Percentiles rank a stretch among this genome's conserved stretches.
Conservation (phyloP, 805 yeast species). For the Cyberlindnera bimundalis region DNA sequence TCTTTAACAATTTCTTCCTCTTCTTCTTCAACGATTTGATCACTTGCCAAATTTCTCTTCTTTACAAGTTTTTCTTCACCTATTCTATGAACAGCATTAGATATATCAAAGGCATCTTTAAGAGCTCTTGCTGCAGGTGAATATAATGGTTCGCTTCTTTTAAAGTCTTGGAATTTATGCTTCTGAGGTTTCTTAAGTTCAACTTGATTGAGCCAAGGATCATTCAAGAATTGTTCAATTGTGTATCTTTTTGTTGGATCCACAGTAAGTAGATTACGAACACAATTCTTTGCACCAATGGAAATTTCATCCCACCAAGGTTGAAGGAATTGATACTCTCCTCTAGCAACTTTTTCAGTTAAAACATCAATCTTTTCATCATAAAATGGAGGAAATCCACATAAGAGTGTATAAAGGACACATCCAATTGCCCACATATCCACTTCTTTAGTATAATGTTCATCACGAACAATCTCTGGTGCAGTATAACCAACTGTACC, state of each 20-base stretch:
- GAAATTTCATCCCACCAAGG: slow-evolving; percentile 93
- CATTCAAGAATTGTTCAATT: slow-evolving; percentile 60
- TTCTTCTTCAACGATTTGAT: slow-evolving; percentile 26
- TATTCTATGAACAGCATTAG: slow-evolving; percentile 76
- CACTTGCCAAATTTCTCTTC: slow-evolving; percentile 7
- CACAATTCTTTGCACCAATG: slow-evolving; percentile 65
- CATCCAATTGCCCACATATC: slow-evolving; percentile 99
- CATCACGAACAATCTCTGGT: slow-evolving; percentile 95
- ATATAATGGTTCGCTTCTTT: slow-evolving; percentile 33
- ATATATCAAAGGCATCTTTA: slow-evolving; percentile 82
- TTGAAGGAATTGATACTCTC: slow-evolving; percentile 66
- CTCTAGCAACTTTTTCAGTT: slow-evolving; percentile 65
- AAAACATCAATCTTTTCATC: slow-evolving; percentile 63
- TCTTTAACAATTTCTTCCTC: slow-evolving; percentile 20
- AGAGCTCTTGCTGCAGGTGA: slow-evolving; percentile 78
- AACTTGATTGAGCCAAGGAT: slow-evolving; percentile 58
- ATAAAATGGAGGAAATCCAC: slow-evolving; percentile 87
- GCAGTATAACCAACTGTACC: slow-evolving; percentile 99
- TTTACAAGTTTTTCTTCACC: slow-evolving; percentile 26
- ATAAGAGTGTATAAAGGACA: slow-evolving; percentile 84
- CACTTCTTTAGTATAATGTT: slow-evolving; percentile 86
- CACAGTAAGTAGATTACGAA: slow-evolving; percentile 60
- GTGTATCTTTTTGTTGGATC: slow-evolving; percentile 68
- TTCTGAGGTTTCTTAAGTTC: slow-evolving; percentile 25
- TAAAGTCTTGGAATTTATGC: slow-evolving; percentile 19